Evolutionary conservation across 2,329 filamentous ascomycete genomes (phyloP).

Genomic region (Raffaelea albimanens): DNA sequence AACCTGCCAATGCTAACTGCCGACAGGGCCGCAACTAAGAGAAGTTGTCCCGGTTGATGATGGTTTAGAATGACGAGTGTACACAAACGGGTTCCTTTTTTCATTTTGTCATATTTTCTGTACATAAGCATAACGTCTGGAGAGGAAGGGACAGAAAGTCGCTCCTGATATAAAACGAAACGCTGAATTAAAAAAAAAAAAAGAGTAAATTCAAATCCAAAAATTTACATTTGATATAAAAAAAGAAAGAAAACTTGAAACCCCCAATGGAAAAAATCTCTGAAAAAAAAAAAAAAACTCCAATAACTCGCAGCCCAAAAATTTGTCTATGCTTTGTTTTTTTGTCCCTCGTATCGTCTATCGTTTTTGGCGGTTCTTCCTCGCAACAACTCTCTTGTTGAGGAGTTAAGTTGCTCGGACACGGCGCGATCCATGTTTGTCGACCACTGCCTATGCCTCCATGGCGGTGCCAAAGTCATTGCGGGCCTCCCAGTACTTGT

Average conservation of each 20-base stretch:
- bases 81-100: no score
- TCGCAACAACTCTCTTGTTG: no score
- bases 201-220: not conserved
- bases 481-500: constrained; percentile 68
- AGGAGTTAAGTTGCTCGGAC: no score
- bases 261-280: no score
- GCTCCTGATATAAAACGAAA: not conserved
- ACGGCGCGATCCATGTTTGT: not conserved
- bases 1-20: not conserved
- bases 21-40: constrained; percentile 2
- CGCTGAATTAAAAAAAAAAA: not conserved
- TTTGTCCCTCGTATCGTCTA: not conserved
- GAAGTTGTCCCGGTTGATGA: not conserved
- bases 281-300: no score
- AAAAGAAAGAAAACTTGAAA: no score
- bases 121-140: no score
- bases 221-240: no score
- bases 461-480: constrained; percentile 39
- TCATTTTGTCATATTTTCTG: not conserved
- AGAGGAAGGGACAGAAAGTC: no score
- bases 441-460: constrained; percentile 2
- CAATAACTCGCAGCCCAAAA: no score
- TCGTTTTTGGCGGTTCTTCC: not conserved
- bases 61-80: no score
- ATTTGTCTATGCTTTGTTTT: not conserved